A percentile compares a stretch with the other conserved stretches of the same genome.
Evolutionary conservation across 176 grass and related monocot species (phyloP).

Genomic region (Puya raimondii): DNA sequence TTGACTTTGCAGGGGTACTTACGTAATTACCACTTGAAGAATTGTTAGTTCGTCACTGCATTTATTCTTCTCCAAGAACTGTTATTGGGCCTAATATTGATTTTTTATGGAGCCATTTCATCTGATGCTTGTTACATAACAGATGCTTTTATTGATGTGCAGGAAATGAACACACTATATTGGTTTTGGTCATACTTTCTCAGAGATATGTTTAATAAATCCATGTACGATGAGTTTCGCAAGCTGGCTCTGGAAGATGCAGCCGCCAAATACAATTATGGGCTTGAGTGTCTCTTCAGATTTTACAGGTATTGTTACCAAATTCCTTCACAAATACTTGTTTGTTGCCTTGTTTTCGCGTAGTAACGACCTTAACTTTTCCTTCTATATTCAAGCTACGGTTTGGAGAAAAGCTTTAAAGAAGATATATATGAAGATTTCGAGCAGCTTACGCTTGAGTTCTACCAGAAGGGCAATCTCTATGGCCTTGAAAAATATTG

Average conservation of each 20-base stretch:
- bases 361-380: constrained; percentile 5
- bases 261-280: constrained; percentile 80
- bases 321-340: neutral
- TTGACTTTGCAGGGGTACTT: no score
- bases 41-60: no score
- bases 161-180: constrained; percentile 99
- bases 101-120: neutral
- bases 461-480: constrained; percentile 68
- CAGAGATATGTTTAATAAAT: constrained; percentile 81
- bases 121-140: neutral
- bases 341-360: neutral
- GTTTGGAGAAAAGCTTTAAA: constrained; percentile 89
- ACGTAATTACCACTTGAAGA: no score
- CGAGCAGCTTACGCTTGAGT: constrained; percentile 65
- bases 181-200: constrained; percentile 97
- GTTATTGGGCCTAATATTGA: neutral
- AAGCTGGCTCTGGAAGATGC: constrained; percentile 85
- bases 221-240: constrained; percentile 83
- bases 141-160: constrained; percentile 11
- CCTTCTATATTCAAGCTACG: constrained; percentile 64
- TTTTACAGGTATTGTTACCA: constrained; percentile 68
- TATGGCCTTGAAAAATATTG: constrained; percentile 99
- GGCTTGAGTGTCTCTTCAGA: constrained; percentile 95
- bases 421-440: constrained; percentile 84
- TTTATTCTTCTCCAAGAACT: neutral